Base-by-base conservation (phyloP, 768 basidiomycete species). In the Vararia minispora region DNA sequence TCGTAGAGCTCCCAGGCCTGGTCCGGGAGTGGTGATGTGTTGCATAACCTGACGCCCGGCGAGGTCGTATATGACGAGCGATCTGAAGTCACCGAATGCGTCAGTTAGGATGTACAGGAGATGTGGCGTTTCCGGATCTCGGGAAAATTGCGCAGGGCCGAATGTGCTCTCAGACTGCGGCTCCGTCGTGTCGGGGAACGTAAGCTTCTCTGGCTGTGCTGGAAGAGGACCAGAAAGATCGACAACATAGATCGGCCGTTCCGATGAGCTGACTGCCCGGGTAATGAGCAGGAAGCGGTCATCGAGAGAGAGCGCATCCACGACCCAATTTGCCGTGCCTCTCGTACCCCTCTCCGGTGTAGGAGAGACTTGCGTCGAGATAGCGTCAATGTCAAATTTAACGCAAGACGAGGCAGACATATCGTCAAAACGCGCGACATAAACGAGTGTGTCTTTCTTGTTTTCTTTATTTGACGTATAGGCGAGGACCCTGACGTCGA, bases 401-500 rank as follows among this genome's bases (percentile, higher is more conserved):
- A n/a, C n/a, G n/a, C n/a, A n/a, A n/a, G n/a, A n/a, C n/a, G n/a
- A n/a, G n/a, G n/a, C n/a, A n/a, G n/a, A n/a, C n/a, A n/a, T n/a
- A n/a, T n/a, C n/a, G n/a, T n/a, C n/a, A 35, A 65, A 49, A 28
- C 41, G 47, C 18, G 62, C 49, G 38, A 58, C 31, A 46, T 65
- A 66, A 16, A 57, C 55, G 9, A 66, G 50, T 26, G 60, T 59
- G 43, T 65, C 64, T 1, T 47, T 55, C 25, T 53, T 48, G 26
- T 64, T 64, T 36, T 61, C 65, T 44, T 64, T 65, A 50, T 66
- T 65, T 18, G 61, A 66, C 22, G 52, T 44, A 43, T 61, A 66
- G 3, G 60, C 50, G 48, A 65, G 52, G n/a, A 66, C 29, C 31
- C 61, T 65, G 31, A 21, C 18, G 14, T 17, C 11, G 30, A 35